Conservation (phyloP, 2,329 filamentous ascomycete genomes). For the Aspergillus viridinutans region DNA sequence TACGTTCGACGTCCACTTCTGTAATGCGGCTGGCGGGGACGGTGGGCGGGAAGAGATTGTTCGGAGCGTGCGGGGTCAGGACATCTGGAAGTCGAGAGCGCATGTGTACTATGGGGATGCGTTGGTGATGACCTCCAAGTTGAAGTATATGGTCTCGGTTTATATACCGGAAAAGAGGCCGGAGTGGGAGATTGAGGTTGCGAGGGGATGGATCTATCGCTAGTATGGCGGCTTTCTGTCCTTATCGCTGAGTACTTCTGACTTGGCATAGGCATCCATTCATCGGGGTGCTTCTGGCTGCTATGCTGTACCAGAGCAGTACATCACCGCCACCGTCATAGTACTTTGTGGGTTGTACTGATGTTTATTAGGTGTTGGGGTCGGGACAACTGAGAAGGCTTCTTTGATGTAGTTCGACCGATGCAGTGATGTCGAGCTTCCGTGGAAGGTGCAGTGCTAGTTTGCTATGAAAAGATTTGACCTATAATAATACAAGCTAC, state of each 20-base stretch:
- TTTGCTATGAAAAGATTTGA: too few relatives aligned
- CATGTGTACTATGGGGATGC: conserved; percentile 13
- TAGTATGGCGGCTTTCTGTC: conserved; percentile 8
- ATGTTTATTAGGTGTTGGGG: background rate
- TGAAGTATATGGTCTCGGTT: conserved; percentile 10
- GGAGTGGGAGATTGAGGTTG: conserved; percentile 16
- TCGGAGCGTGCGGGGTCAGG: conserved; percentile 15
- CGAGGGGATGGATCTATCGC: conserved; percentile 18
- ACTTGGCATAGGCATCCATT: background rate
- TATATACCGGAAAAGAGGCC: conserved; percentile 13
- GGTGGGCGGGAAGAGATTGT: conserved; percentile 3
- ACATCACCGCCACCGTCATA: background rate
- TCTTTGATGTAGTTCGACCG: too few relatives aligned
- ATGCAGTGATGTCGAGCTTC: too few relatives aligned
- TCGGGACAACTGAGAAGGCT: too few relatives aligned
- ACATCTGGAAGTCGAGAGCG: conserved; percentile 15
- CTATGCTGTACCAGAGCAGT: background rate
- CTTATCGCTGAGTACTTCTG: background rate
- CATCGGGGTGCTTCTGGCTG: background rate
- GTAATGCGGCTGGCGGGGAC: conserved; percentile 8
- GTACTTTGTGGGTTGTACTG: background rate
- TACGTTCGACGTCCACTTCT: conserved; percentile 14
- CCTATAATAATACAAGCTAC: too few relatives aligned
- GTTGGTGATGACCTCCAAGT: conserved; percentile 15
- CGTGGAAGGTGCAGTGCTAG: too few relatives aligned